Evolutionary conservation across 129 eudicot genomes (phyloP), one percentile per base, ranked within the genome.

Genomic region (Chrysanthemum makinoi): DNA sequence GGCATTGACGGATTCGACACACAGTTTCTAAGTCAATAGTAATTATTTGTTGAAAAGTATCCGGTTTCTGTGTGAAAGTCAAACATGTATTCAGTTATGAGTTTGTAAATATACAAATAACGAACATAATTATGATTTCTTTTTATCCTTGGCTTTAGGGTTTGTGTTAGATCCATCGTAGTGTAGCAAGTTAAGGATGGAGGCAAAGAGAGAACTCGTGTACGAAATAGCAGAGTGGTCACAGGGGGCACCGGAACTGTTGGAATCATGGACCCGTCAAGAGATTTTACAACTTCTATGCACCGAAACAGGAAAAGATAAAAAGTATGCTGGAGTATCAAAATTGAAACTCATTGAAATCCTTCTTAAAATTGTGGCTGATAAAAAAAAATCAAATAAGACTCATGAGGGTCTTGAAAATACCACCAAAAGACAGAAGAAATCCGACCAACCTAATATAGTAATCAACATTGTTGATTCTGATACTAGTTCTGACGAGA

Each of bases 181-280:
- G 67, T 81, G 77, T 86, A 81, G 86, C 69, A 83, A 72, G 64
- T 72, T 78, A 71, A 83, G 82, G 50, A 78, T 85, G 82, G 89
- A 86, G 67, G 78, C 83, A 77, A 87, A 82, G 65, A 81, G 89
- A 77, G 84, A 83, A 53, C 77, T 90, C 22, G 89, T 90, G n/a
- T 80, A 90, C 60, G 89, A 83, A 77, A 39, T 90, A 68, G 78
- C 95, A 17, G 77, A 85, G 39, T 81, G 86, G 87, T 16, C 84
- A 50, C 70, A 83, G 52, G 89, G 81, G 62, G 89, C 91, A 35
- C 62, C 86, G 2, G 97, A 86, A 68, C 24, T 87, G 47, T 79
- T 90, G 50, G 89, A 90, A 48, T 60, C 91, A 10, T 87, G 95
- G 95, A 85, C 86, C 75, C 97, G 97, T 15, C 91, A 85, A 52